Base-by-base conservation (phyloP, 2,329 filamentous ascomycete species). In the Trichophyton verrucosum region DNA sequence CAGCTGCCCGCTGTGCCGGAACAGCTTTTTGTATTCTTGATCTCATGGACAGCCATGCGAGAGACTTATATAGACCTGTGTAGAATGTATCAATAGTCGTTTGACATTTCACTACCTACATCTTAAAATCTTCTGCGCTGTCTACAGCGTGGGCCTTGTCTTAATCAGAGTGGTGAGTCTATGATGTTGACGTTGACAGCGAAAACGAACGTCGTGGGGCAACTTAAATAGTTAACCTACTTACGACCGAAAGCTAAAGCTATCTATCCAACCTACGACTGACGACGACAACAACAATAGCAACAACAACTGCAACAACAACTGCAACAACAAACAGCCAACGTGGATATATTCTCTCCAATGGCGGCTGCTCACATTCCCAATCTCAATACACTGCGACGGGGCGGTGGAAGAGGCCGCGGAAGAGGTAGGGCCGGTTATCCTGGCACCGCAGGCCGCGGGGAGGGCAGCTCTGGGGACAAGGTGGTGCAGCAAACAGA, bases 1-100 rank as follows among this genome's bases (percentile, higher is more conserved):
- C 69, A 92, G 87, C 57, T 99, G 94, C 74, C 94, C 94, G 56
- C 78, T 99, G 65, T 99, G 94, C 75, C 82, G 94, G 68, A 96
- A 95, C 72, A 86, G 88, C 22, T 96, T 96, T 72, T 82, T 82
- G 65, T 85, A 84, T 73, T 79, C 77, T 65, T 81, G 66, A 72
- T 59, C 6, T 5, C 17, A 36, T 42, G 30, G 3, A 49, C 49
- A 24, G 33, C 53, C 55, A 47, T 33, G 9, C 11, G 42, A 27
- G 47, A 24, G 53, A 2, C 55, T 17, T 33, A 53, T 42, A 46
- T 13, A 60, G 17, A 24, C n/a, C 20, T 9, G 20, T n/a, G 13
- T 38, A 38, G 33, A 38, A 13, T 9, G 44, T 58, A 20, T 8
- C 13, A 22, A 20, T 24, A 24, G 2, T 27, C 9, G 7, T 15